Conservation (phyloP, 73 alveolate genomes). For the Paramecium sonneborni region DNA sequence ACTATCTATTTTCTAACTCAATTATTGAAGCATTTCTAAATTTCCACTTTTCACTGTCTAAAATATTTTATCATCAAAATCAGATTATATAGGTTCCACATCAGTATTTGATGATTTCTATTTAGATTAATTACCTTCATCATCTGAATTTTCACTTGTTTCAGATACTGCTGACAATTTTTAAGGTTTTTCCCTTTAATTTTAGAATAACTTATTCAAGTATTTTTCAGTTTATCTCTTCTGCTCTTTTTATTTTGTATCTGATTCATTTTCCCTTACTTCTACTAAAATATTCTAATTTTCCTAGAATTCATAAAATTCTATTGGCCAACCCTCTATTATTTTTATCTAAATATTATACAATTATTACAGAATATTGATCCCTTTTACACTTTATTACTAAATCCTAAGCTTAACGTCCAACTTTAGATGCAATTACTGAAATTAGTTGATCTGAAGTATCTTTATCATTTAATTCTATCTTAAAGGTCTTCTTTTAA, state of each 20-base stretch:
- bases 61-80: constrained; percentile 5
- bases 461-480: constrained; percentile 55
- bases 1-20: neutral
- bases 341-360: neutral
- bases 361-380: constrained; percentile 22
- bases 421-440: constrained; percentile 45
- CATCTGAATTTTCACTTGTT: constrained; percentile 40
- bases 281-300: constrained; percentile 44
- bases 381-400: constrained; percentile 48
- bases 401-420: constrained; percentile 23
- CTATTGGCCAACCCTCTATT: constrained; percentile 41
- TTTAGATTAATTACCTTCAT: neutral
- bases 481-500: constrained; percentile 50
- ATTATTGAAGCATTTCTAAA: neutral
- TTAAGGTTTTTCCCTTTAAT: constrained; percentile 9
- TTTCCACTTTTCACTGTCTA: constrained; percentile 1
- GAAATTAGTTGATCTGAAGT: constrained; percentile 23
- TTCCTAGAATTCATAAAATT: constrained; percentile 19
- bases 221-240: constrained; percentile 4
- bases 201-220: neutral
- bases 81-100: neutral
- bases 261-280: constrained; percentile 19
- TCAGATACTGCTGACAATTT: constrained; percentile 30
- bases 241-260: neutral
- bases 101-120: neutral